Evolutionary conservation across 805 yeast species (phyloP), one percentile per base, ranked within the genome.

Genomic region (Grigorovia humatica): DNA sequence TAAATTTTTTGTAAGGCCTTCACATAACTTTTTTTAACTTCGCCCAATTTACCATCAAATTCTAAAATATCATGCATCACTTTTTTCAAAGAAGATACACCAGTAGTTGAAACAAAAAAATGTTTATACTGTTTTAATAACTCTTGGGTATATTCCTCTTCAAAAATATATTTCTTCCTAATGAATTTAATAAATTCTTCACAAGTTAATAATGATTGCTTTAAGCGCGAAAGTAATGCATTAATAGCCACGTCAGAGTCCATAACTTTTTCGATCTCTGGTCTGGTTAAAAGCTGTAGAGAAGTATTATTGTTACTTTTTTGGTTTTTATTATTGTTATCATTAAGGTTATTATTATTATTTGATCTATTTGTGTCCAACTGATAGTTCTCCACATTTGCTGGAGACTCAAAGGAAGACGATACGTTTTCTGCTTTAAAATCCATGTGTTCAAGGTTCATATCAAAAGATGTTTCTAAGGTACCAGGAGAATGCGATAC

Each of bases 171-270:
- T 60, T 86, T 84, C 68, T 83, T 86, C 64, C 84, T 85, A 51
- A 91, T 72, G 66, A 80, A 93, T 58, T 80, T 80, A 30, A 88
- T 74, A 59, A 88, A 83, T 63, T 93, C 98, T 61, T 89, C 96
- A 57, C 95, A 83, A 0, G 95, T 82, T 54, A 76, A 75, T 45
- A 90, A 74, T 52, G 89, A 80, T 66, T 84, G 91, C 68, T 91
- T 91, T 52, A 90, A 74, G 44, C 95, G 75, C 1, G 75, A 70
- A 48, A 90, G 72, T 18, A 91, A 72, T 0, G 88, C 75, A 54
- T 85, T 93, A 49, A 88, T 76, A 2, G 95, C 86, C 6, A 81
- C 75, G 65, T 88, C 95, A n/a, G 87, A 77, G 54, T 75, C 75
- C 60, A 85, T 67, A 18, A 85, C 74, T 32, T 70, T 64, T 45